Evolutionary conservation across 257 asterid genomes (phyloP).

Genomic region (Fraxinus americana): DNA sequence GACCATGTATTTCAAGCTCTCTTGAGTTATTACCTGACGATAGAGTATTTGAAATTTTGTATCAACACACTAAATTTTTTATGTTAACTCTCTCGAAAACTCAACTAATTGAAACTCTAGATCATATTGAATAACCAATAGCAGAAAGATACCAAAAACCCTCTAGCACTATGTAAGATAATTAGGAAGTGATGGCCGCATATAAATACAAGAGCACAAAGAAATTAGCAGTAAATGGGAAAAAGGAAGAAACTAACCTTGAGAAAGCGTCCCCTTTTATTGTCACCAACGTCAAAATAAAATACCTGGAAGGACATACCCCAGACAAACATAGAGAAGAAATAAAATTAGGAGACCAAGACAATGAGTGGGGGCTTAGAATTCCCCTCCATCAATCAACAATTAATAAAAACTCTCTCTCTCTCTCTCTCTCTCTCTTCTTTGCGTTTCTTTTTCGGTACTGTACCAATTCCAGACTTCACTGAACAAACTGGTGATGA

Average conservation of each 20-base stretch:
- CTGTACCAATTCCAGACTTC: background rate
- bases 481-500: background rate
- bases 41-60: conserved; percentile 43
- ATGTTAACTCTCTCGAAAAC: background rate
- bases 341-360: background rate
- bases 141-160: background rate
- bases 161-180: background rate
- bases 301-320: conserved; percentile 60
- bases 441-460: background rate
- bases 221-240: background rate
- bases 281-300: conserved; percentile 93
- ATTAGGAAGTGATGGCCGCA: background rate
- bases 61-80: too few species aligned
- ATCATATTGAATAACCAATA: background rate
- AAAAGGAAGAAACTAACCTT: conserved; percentile 53
- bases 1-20: conserved; percentile 13
- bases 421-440: background rate
- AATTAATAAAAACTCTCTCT: background rate
- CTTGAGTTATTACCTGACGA: too few species aligned
- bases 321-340: conserved; percentile 17
- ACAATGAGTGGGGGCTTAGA: conserved; percentile 22
- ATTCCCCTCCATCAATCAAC: conserved; percentile 72
- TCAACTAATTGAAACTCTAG: background rate
- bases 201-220: background rate
- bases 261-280: conserved; percentile 94